Evolutionary conservation across 2,329 filamentous ascomycete species (phyloP), one percentile per base, ranked within the genome.

Genomic region (Colletotrichum kahawae): DNA sequence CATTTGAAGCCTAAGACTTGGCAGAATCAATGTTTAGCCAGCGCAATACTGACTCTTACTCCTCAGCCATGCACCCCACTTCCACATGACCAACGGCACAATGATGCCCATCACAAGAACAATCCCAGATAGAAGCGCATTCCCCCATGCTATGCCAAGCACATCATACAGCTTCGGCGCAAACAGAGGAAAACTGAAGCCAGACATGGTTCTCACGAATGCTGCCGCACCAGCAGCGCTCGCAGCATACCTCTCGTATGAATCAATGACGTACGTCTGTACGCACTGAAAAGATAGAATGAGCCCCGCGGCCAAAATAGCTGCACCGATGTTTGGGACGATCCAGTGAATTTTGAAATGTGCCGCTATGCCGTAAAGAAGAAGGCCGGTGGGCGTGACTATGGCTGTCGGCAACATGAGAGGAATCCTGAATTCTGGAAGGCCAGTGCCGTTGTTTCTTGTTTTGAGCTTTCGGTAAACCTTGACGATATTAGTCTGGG

Each of bases 111-210:
- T 60, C 7, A 75, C 64, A 5, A 77, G 62, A 5, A 78, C 78
- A 13, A 80, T 64, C 7, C 75, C 76, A 2, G 82, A 85, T 9
- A 87, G 78, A 0, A 86, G 38, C 0, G 79, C 85, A 59, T 85
- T 85, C 0, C 74, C 87, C 88, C 76, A 91, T 74, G 79, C 91
- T 74, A 78, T 92, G 80, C 75, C 84, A 21, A 87, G 77, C 2
- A 67, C 75, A 0, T 81, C 74, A 27, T 86, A 87, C 79, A 87
- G 79, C 14, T 83, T 80, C 0, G 86, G 86, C 0, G 91, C 90
- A 21, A 91, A 92, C 1, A 93, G 83, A 1, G 92, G 91, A 65
- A 93, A 90, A 1, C 88, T 82, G 48, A 91, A 91, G 1, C 90
- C 91, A 0, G 88, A 86, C 67, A 92, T 82, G 2, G 87, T 90